phyloP scores from a whole-genome alignment of 352 stramenopile genomes.

The Peronospora destructor region DNA sequence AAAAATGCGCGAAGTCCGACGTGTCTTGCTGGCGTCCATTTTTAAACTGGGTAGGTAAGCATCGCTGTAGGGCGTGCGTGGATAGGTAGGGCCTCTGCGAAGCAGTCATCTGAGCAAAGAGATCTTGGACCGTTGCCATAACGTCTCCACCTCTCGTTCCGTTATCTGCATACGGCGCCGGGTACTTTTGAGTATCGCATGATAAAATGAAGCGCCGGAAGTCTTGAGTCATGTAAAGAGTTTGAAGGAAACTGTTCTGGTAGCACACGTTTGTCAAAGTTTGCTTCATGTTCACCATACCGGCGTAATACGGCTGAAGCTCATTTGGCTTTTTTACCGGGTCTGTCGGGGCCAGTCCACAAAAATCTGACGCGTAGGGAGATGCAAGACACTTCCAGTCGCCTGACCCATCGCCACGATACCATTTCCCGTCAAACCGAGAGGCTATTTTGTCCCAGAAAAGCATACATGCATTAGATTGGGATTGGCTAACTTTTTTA shows the following conservation, averaged over 20 bases:
- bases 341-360: slow-evolving; percentile 45
- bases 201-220: slow-evolving; percentile 74
- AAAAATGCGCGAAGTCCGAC: slow-evolving; percentile 81
- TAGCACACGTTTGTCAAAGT: slow-evolving; percentile 88
- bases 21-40: slow-evolving; percentile 80
- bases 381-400: slow-evolving; percentile 69
- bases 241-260: slow-evolving; percentile 87
- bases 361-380: slow-evolving; percentile 50
- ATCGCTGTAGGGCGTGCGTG: slow-evolving; percentile 64
- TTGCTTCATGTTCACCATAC: slow-evolving; percentile 87
- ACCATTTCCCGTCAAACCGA: slow-evolving; percentile 81
- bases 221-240: slow-evolving; percentile 80
- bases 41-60: slow-evolving; percentile 66
- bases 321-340: slow-evolving; percentile 29
- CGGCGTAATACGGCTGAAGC: slow-evolving; percentile 69
- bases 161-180: slow-evolving; percentile 21
- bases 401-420: slow-evolving; percentile 71
- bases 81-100: slow-evolving; percentile 64
- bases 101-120: slow-evolving; percentile 66
- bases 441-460: slow-evolving; percentile 49
- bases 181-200: slow-evolving; percentile 38
- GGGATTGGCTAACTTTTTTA: slow-evolving; percentile 59
- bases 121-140: slow-evolving; percentile 53
- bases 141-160: slow-evolving; percentile 33
- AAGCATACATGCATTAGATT: slow-evolving; percentile 64